A percentile compares a stretch with the other conserved stretches of the same genome.
Evolutionary conservation across 1,284 basidiomycete genomes (phyloP).

Genomic region (Ceratobasidium sp.): DNA sequence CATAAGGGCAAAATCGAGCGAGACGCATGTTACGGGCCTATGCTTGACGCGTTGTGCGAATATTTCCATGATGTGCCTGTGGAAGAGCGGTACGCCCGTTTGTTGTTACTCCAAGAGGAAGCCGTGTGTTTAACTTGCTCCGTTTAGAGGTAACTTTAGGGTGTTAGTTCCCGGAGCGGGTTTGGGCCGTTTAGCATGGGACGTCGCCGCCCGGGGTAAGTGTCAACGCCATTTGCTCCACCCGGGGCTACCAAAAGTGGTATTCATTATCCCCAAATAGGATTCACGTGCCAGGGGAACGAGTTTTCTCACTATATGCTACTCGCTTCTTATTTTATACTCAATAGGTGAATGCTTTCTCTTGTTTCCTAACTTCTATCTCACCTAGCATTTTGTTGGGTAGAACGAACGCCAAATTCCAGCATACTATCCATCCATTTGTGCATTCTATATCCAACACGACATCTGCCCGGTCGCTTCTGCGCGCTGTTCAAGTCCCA

Average conservation of each 20-base stretch:
- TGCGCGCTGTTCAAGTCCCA: conserved; percentile 80
- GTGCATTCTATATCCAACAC: conserved; percentile 92
- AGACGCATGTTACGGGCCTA: conserved; percentile 82
- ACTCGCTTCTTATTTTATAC: conserved; percentile 83
- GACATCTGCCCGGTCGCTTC: conserved; percentile 70
- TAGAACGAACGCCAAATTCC: conserved; percentile 34
- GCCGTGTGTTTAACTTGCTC: conserved; percentile 15
- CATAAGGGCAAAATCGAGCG: conserved; percentile 80
- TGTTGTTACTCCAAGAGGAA: not conserved
- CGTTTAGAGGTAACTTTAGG: conserved; percentile 67
- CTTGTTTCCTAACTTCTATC: not conserved
- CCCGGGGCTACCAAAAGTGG: not conserved
- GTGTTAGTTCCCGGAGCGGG: conserved; percentile 93
- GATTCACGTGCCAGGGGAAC: conserved; percentile 90
- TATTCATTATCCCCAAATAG: conserved; percentile 60
- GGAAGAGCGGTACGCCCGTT: conserved; percentile 65
- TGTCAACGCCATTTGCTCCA: not conserved
- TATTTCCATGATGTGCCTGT: conserved; percentile 71
- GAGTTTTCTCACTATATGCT: conserved; percentile 97
- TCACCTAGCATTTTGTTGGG: not conserved
- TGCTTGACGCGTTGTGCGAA: conserved; percentile 79
- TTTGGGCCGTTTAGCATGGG: conserved; percentile 87
- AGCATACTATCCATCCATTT: conserved; percentile 87
- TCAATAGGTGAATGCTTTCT: conserved; percentile 72
- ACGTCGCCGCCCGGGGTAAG: conserved; percentile 83